These are phyloP conservation scores for Lathyrus aphaca DNA, from an alignment of 306 rosid species.

Conservation along the genomic window DNA sequence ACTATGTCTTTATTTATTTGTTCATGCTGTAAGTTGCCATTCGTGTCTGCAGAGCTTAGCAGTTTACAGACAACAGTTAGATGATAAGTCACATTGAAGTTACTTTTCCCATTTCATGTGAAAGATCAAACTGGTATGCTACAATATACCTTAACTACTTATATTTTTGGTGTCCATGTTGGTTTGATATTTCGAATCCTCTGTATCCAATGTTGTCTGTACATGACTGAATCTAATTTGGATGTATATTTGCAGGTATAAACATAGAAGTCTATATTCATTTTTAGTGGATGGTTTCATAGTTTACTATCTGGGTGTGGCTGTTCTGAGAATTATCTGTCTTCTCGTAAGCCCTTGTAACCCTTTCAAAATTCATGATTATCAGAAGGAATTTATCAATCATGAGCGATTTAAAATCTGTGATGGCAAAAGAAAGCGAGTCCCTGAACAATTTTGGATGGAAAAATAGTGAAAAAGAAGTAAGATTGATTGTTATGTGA, in stretches of 20 bases:
- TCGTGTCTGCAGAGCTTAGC: slow-evolving; percentile 57
- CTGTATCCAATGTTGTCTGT: not conserved
- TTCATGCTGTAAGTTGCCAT: slow-evolving; percentile 31
- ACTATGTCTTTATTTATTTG: slow-evolving; percentile 16
- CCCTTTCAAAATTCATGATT: slow-evolving; percentile 16
- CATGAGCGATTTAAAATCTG: slow-evolving; percentile 20
- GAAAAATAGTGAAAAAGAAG: slow-evolving; percentile 12
- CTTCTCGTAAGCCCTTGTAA: not conserved
- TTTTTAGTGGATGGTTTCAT: slow-evolving; percentile 29
- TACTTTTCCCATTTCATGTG: slow-evolving; percentile 2
- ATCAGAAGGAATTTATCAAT: slow-evolving; percentile 23
- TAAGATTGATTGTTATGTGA: no score
- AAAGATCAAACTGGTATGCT: slow-evolving; percentile 34
- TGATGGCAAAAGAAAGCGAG: slow-evolving; percentile 1
- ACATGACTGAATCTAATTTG: slow-evolving; percentile 2
- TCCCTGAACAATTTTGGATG: not conserved
- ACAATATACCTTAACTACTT: no score
- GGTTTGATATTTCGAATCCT: slow-evolving; percentile 9
- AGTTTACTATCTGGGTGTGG: slow-evolving; percentile 4
- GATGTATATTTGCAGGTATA: slow-evolving; percentile 41
- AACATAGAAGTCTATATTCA: slow-evolving; percentile 17
- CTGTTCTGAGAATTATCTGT: not conserved
- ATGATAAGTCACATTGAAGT: slow-evolving; percentile 48
- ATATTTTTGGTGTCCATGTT: no score
- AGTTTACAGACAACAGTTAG: slow-evolving; percentile 58